phyloP scores from a whole-genome alignment of 1,284 basidiomycete genomes.

The Phylloboletellus chloephorus region DNA sequence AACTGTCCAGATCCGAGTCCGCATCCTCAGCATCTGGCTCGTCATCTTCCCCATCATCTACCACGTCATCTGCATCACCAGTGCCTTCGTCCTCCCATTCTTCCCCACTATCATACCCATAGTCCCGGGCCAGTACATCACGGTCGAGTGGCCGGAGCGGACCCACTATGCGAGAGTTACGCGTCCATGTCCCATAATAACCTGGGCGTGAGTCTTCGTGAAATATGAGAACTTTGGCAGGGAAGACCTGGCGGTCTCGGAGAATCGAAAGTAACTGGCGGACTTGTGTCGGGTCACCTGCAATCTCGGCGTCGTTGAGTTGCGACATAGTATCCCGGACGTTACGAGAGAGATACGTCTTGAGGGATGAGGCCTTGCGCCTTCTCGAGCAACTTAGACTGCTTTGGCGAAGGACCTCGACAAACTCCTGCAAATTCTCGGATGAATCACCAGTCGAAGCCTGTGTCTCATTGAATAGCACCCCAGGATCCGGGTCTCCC shows the following conservation, averaged over 20 bases:
- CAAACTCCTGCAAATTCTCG: slow-evolving; percentile 13
- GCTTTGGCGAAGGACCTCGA: slow-evolving; percentile 16
- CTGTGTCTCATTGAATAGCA: background rate
- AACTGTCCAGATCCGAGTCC: slow-evolving; percentile 71
- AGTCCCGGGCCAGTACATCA: slow-evolving; percentile 69
- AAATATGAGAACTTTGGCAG: slow-evolving; percentile 73
- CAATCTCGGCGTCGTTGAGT: slow-evolving; percentile 72
- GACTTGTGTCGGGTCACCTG: slow-evolving; percentile 60
- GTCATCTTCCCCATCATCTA: slow-evolving; percentile 63
- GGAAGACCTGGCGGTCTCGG: slow-evolving; percentile 51
- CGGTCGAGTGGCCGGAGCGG: slow-evolving; percentile 69
- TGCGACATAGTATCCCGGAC: slow-evolving; percentile 57
- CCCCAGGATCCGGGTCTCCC: slow-evolving; percentile 19
- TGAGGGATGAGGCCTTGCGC: slow-evolving; percentile 25
- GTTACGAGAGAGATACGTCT: slow-evolving; percentile 32
- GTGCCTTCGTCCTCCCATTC: slow-evolving; percentile 79
- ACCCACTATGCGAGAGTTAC: slow-evolving; percentile 62
- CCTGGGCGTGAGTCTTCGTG: slow-evolving; percentile 73
- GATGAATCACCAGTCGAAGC: slow-evolving; percentile 1
- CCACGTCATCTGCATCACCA: slow-evolving; percentile 68
- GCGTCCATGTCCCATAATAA: slow-evolving; percentile 85
- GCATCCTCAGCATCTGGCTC: slow-evolving; percentile 53
- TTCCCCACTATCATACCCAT: slow-evolving; percentile 78
- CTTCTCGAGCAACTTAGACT: slow-evolving; percentile 3
- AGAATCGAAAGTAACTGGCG: slow-evolving; percentile 52